Conservation (phyloP, 805 yeast genomes). For the Maudiozyma serrabonitensis region DNA sequence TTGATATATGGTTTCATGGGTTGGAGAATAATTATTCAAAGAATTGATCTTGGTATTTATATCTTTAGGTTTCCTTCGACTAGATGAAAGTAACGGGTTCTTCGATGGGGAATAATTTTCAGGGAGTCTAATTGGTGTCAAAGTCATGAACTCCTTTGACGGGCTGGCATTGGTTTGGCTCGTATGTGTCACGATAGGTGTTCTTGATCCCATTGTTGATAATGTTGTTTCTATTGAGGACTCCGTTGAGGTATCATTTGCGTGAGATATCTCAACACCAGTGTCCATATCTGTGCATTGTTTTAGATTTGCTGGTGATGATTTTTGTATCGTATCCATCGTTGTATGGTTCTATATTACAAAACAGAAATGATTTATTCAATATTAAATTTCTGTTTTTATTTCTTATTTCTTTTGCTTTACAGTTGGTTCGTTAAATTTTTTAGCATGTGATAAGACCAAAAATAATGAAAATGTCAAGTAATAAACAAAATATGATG, state of each 20-base stretch:
- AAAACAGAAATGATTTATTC: too few species aligned
- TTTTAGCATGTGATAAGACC: too few species aligned
- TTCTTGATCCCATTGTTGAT: not conserved
- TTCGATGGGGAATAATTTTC: constrained; percentile 14
- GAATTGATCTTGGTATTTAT: not conserved
- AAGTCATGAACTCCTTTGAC: constrained; percentile 18
- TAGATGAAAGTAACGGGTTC: not conserved
- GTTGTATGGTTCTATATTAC: too few species aligned
- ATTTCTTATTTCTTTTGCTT: too few species aligned
- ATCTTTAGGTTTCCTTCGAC: not conserved
- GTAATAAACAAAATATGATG: too few species aligned
- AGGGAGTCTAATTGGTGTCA: constrained; percentile 22
- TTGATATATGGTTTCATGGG: constrained; percentile 10
- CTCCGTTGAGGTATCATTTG: not conserved
- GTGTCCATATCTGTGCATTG: too few species aligned
- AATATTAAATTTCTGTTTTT: too few species aligned
- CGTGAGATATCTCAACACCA: too few species aligned
- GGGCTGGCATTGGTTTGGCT: constrained; percentile 1
- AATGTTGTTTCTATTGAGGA: not conserved
- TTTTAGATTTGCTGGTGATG: not conserved
- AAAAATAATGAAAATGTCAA: too few species aligned
- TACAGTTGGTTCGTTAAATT: too few species aligned
- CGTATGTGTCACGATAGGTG: not conserved
- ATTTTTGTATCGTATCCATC: not conserved
- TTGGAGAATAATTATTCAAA: constrained; percentile 2